These are phyloP conservation scores for Ceratocystis cubensis DNA, from an alignment of 2,329 filamentous ascomycete species.

Conservation along the genomic window DNA sequence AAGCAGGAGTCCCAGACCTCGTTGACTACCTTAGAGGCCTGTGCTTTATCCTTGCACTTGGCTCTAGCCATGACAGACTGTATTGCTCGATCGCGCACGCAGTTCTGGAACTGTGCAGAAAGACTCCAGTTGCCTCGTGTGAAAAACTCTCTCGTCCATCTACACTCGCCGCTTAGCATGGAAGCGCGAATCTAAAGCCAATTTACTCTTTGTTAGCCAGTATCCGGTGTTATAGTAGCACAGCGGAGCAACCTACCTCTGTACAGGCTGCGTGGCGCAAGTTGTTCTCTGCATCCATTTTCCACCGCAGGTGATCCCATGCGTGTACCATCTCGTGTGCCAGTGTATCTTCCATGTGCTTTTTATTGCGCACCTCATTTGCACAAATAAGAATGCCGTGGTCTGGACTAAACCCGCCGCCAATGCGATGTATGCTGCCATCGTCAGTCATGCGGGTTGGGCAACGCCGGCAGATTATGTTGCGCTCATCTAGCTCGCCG, in stretches of 20 bases:
- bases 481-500: slow-evolving; percentile 57
- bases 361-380: slow-evolving; percentile 69
- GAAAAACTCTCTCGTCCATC: slow-evolving; percentile 78
- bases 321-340: slow-evolving; percentile 98
- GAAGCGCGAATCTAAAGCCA: slow-evolving; percentile 67
- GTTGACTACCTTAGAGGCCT: slow-evolving; percentile 80
- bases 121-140: slow-evolving; percentile 75
- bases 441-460: slow-evolving; percentile 43
- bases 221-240: background rate
- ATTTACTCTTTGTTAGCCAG: slow-evolving; percentile 20
- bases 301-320: slow-evolving; percentile 84
- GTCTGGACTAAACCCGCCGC: slow-evolving; percentile 73
- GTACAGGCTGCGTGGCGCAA: slow-evolving; percentile 85
- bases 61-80: slow-evolving; percentile 68
- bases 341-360: slow-evolving; percentile 83
- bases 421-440: slow-evolving; percentile 50
- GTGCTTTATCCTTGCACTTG: slow-evolving; percentile 68
- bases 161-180: slow-evolving; percentile 85
- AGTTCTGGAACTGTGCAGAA: slow-evolving; percentile 87
- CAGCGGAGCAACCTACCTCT: slow-evolving; percentile 47
- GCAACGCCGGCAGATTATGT: slow-evolving; percentile 75
- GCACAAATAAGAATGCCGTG: slow-evolving; percentile 87
- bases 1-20: slow-evolving; percentile 99
- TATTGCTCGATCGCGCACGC: slow-evolving; percentile 70
- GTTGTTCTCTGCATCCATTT: slow-evolving; percentile 68